Evolutionary conservation across 495 filamentous ascomycete species (phyloP).

Genomic region (Apiosordaria backusii): DNA sequence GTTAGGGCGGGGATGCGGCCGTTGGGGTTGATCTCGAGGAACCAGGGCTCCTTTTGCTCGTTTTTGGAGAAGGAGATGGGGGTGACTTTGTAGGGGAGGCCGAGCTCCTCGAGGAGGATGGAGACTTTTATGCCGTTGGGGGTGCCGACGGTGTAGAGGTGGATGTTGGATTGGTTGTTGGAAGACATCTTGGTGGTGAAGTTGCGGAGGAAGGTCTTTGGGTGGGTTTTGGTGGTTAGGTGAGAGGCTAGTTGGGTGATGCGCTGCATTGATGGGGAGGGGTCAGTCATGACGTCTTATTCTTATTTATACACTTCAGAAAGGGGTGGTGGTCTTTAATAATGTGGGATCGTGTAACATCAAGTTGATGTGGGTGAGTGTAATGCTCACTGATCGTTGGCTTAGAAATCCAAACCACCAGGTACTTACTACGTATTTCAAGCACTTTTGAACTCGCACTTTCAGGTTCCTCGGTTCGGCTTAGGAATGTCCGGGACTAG

Average conservation of each 20-base stretch:
- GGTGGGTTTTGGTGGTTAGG: constrained; percentile 1
- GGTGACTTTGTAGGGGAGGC: constrained; percentile 63
- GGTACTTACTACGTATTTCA: too few species aligned
- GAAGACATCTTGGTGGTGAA: constrained; percentile 18
- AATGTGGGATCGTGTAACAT: neutral
- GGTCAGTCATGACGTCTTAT: neutral
- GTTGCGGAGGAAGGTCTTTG: neutral
- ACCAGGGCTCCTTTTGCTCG: constrained; percentile 71
- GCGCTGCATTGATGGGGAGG: constrained; percentile 4
- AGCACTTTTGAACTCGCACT: too few species aligned
- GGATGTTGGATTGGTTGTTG: constrained; percentile 34
- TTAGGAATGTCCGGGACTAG: neutral
- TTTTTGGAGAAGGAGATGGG: constrained; percentile 69
- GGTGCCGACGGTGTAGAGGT: constrained; percentile 57
- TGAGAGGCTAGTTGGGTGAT: constrained; percentile 16
- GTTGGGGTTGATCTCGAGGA: constrained; percentile 89
- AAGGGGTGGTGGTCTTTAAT: too few species aligned
- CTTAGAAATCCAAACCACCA: neutral
- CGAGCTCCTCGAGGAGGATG: constrained; percentile 85
- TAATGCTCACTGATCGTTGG: neutral
- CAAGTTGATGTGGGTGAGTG: neutral
- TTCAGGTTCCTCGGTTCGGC: too few species aligned
- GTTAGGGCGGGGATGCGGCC: constrained; percentile 92
- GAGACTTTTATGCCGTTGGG: constrained; percentile 80
- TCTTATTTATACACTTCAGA: neutral